Evolutionary conservation across 2,329 filamentous ascomycete species (phyloP), one percentile per base, ranked within the genome.

Genomic region (Venturia effusa): DNA sequence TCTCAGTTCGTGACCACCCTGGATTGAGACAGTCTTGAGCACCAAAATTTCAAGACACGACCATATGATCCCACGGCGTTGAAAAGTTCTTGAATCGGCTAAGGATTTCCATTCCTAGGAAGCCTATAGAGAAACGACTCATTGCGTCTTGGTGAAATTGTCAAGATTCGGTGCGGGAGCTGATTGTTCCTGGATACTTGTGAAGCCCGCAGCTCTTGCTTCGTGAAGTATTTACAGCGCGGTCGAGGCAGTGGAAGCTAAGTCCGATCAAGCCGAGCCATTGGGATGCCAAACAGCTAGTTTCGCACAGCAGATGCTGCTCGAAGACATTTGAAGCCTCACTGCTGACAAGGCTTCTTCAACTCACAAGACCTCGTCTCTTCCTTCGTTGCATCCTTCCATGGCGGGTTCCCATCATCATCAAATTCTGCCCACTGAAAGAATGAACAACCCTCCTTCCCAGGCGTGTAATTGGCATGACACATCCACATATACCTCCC

Each of bases 401-500:
- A 90, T 1, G 85, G 78, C 0, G 92, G 92, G 68, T 89, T 85
- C 0, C 93, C 93, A 73, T 97, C 88, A 41, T 95, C 86, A 69
- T 93, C 87, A 74, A 96, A 95, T 63, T 87, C 83, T 0, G 89
- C 91, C 92, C 92, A 96, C 66, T 89, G 81, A 69, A 96, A 96
- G 70, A 88, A 94, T 0, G 82, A 79, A 70, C 92, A 76, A 6
- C 78, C 77, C 63, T 80, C 75, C 81, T 87, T 59, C 0, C 84
- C 88, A 0, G 88, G 87, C 1, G 86, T 81, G 70, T 87, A 89
- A 7, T 87, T 85, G 0, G 85, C 85, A 75, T 96, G 85, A 70
- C 94, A 97, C 88, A 93, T 94, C 91, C 92, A 96, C 77, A 95
- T 95, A 72, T 97, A 96, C 69, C 82, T 81, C 0, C 93, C 92